Evolutionary conservation across 768 basidiomycete species (phyloP).

Genomic region (Sporobolomyces roseus): DNA sequence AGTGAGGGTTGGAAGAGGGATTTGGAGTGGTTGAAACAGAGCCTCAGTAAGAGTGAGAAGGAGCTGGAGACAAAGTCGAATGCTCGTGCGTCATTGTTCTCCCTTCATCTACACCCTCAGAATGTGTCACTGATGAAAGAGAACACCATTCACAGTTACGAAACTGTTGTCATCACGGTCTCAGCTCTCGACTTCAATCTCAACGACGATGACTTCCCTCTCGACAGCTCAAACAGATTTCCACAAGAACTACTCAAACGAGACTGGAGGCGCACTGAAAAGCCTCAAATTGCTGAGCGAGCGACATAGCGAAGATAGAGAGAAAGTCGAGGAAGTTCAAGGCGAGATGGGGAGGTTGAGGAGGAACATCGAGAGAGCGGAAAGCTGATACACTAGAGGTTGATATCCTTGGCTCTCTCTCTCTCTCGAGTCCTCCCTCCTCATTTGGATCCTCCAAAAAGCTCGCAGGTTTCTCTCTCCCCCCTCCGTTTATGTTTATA

Average conservation of each 20-base stretch:
- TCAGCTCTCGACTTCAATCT: neutral
- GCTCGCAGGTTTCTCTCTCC: too few relatives aligned
- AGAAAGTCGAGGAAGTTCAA: neutral
- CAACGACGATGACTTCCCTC: constrained; percentile 2
- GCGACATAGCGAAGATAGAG: neutral
- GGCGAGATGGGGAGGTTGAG: constrained; percentile 7
- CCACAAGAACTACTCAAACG: neutral
- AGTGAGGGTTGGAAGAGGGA: constrained; percentile 71
- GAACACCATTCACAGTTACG: constrained; percentile 4
- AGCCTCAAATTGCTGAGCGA: neutral
- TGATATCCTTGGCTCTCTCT: neutral
- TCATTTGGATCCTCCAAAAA: too few relatives aligned
- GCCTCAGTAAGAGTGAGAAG: constrained; percentile 72
- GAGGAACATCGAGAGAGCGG: constrained; percentile 10
- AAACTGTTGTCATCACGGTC: constrained; percentile 2
- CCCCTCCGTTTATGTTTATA: too few relatives aligned
- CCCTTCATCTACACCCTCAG: neutral
- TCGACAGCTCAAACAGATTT: neutral
- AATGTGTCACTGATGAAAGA: too few relatives aligned
- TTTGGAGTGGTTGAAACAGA: constrained; percentile 64
- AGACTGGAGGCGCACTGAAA: neutral
- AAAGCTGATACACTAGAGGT: neutral
- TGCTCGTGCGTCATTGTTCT: neutral
- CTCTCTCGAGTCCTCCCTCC: neutral
- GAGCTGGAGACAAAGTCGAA: constrained; percentile 59